phyloP scores from a whole-genome alignment of 257 asterid species.

The Lycium ferocissimum region DNA sequence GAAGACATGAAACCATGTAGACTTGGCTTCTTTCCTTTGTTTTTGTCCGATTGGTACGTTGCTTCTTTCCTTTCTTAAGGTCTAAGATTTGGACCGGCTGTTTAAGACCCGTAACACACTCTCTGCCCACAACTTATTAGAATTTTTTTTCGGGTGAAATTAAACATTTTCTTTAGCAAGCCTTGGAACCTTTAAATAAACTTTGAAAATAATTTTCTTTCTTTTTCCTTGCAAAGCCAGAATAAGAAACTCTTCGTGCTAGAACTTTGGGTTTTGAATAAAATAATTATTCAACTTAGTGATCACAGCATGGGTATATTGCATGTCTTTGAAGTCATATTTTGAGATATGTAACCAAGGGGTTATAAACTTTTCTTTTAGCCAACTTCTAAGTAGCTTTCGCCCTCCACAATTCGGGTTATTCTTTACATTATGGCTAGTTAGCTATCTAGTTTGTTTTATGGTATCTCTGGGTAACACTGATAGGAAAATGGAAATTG shows the following conservation, averaged over 20 bases:
- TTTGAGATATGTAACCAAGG: constrained; percentile 12
- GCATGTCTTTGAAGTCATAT: background rate
- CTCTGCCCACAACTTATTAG: background rate
- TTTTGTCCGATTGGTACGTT: background rate
- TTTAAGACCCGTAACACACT: background rate
- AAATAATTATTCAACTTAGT: background rate
- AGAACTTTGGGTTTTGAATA: background rate
- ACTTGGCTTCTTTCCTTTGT: constrained; percentile 13
- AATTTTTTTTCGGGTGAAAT: background rate
- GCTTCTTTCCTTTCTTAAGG: background rate
- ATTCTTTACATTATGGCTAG: constrained; percentile 3
- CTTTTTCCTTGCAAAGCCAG: background rate
- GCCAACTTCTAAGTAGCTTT: constrained; percentile 18
- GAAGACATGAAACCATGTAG: background rate
- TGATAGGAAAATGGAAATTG: background rate
- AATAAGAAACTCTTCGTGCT: background rate
- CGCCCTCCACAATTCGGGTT: background rate
- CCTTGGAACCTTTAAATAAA: background rate
- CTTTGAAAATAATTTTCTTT: background rate
- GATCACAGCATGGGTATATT: background rate
- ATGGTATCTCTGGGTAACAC: constrained; percentile 10
- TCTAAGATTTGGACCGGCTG: background rate
- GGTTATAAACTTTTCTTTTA: constrained; percentile 2
- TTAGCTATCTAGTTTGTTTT: constrained; percentile 3
- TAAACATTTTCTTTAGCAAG: background rate